Evolutionary conservation across 768 basidiomycete genomes (phyloP).

Genomic region (Xerocomus potaroensis): DNA sequence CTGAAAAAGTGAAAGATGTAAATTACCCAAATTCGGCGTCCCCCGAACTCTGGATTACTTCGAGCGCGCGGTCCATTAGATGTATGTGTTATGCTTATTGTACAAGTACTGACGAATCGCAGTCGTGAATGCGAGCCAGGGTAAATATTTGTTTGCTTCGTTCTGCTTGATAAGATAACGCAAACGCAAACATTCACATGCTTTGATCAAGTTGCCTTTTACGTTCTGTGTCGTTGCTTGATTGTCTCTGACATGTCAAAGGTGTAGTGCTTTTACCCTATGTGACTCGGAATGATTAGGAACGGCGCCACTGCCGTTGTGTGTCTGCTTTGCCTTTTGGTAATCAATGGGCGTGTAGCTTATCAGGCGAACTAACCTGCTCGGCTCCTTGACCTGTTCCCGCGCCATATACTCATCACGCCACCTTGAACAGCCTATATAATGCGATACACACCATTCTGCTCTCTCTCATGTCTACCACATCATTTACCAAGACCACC

Average conservation of each 20-base stretch:
- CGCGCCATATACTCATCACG: conserved; percentile 22
- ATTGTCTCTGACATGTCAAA: conserved; percentile 6
- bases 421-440: conserved; percentile 29
- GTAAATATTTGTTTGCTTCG: conserved; percentile 6
- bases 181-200: conserved; percentile 17
- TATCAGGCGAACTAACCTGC: conserved; percentile 1
- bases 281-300: conserved; percentile 17
- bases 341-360: not conserved
- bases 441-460: conserved; percentile 10
- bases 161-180: conserved; percentile 24
- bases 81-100: conserved; percentile 18
- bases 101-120: conserved; percentile 22
- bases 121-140: conserved; percentile 16
- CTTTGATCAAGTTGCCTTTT: conserved; percentile 11
- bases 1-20: conserved; percentile 50
- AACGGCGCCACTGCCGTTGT: conserved; percentile 4
- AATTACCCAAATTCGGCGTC: conserved; percentile 7
- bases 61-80: conserved; percentile 29
- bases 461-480: conserved; percentile 30
- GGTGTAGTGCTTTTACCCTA: conserved; percentile 22
- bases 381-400: conserved; percentile 21
- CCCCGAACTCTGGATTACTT: not conserved
- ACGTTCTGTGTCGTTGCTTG: too few relatives aligned
- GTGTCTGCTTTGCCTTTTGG: conserved; percentile 3
- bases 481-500: conserved; percentile 20